A percentile compares a stretch with the other conserved stretches of the same genome.
Evolutionary conservation across 2,329 filamentous ascomycete genomes (phyloP).

Genomic region (Neospermospora avenae): DNA sequence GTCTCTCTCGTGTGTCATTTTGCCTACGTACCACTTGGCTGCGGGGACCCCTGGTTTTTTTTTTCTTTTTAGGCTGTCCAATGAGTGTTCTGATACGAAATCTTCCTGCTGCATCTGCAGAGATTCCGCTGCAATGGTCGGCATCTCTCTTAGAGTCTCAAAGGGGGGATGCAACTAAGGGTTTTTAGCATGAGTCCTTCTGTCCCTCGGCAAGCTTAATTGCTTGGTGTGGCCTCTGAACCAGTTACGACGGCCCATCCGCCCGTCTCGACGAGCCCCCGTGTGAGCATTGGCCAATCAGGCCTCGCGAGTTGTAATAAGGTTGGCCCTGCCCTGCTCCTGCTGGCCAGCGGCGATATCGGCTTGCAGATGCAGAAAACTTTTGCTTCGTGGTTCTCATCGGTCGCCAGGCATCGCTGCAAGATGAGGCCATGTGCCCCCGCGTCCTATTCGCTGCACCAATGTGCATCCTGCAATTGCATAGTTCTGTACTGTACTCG

Average conservation of each 20-base stretch:
- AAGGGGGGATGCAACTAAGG: no score
- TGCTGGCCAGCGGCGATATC: constrained; percentile 17
- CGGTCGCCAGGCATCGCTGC: neutral
- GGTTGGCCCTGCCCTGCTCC: constrained; percentile 9
- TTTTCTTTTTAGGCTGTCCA: constrained; percentile 14
- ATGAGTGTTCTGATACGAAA: constrained; percentile 13
- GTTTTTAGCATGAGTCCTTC: constrained; percentile 5
- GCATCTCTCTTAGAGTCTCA: neutral
- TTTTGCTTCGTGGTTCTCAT: constrained; percentile 9
- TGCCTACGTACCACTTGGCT: constrained; percentile 11
- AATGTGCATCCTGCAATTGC: constrained; percentile 13
- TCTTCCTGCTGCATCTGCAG: constrained; percentile 14
- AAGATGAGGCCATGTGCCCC: constrained; percentile 20
- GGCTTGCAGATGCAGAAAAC: constrained; percentile 12
- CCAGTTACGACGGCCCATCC: constrained; percentile 3
- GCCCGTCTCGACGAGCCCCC: constrained; percentile 1
- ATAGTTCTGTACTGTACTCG: constrained; percentile 21
- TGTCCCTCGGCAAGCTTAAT: constrained; percentile 6
- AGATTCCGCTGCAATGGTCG: constrained; percentile 12
- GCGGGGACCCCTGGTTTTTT: constrained; percentile 26
- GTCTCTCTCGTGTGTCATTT: constrained; percentile 23
- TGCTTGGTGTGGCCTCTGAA: neutral
- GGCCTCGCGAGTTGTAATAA: constrained; percentile 6
- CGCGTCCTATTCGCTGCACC: constrained; percentile 17
- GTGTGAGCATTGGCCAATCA: constrained; percentile 1